Percentiles rank a stretch among this genome's conserved stretches.
Evolutionary conservation across 1,139 yeast genomes (phyloP).

Genomic region (Magnusiomyces fungicola): DNA sequence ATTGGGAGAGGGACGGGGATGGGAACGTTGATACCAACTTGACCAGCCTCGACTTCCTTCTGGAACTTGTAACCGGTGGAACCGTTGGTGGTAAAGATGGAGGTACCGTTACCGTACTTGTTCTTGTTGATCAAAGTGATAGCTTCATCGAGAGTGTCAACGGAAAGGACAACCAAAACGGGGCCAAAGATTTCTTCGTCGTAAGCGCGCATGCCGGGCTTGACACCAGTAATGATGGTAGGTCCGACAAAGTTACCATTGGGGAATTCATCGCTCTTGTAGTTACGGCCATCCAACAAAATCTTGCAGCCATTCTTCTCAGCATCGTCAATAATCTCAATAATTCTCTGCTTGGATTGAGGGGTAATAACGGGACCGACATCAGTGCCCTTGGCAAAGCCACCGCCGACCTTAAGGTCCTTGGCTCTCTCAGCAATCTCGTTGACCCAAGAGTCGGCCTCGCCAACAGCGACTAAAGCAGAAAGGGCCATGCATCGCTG

Average conservation of each 20-base stretch:
- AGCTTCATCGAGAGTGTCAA: constrained; percentile 66
- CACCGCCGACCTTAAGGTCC: constrained; percentile 55
- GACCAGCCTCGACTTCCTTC: constrained; percentile 66
- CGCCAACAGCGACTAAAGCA: constrained; percentile 69
- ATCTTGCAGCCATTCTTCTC: constrained; percentile 49
- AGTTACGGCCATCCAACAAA: constrained; percentile 58
- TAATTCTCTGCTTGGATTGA: constrained; percentile 47
- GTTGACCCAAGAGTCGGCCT: constrained; percentile 55
- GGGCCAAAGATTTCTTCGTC: constrained; percentile 77
- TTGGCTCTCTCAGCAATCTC: constrained; percentile 57
- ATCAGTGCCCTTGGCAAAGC: constrained; percentile 54
- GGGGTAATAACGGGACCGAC: constrained; percentile 70
- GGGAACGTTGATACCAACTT: constrained; percentile 74
- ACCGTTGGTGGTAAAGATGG: constrained; percentile 65
- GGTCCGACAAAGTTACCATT: constrained; percentile 74
- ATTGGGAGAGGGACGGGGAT: constrained; percentile 81
- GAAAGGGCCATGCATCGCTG: constrained; percentile 82
- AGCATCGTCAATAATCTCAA: constrained; percentile 50
- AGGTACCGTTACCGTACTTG: constrained; percentile 67
- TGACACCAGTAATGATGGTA: constrained; percentile 55
- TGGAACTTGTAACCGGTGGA: constrained; percentile 63
- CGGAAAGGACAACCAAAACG: constrained; percentile 56
- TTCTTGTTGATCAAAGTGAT: constrained; percentile 57
- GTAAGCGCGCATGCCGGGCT: constrained; percentile 65
- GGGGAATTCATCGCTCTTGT: constrained; percentile 44